Base-by-base conservation (phyloP, 2,329 filamentous ascomycete species). In the Nothophaeocryptopus gaeumannii region DNA sequence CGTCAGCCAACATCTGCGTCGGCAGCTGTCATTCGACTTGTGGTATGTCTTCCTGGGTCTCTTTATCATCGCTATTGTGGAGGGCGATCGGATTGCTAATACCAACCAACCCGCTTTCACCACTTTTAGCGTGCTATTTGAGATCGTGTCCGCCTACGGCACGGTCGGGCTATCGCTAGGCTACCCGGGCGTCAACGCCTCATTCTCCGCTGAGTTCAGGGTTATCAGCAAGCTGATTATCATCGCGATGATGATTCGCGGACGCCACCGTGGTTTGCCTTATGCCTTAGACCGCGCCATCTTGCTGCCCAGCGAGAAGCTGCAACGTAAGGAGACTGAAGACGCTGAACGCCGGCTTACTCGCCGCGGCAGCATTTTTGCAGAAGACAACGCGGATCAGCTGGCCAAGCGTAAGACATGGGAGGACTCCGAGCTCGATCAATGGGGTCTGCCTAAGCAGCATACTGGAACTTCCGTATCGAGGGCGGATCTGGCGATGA, bases 1-100 rank as follows among this genome's bases (percentile, higher is more conserved):
- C 61, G 86, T 99, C 44, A 88, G 89, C 2, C 85, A 88, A 44
- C 93, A 99, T 81, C 79, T 99, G 67, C 87, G 93, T 33, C 84
- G 88, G 39, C 93, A 99, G 70, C 80, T 99, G 32, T 95, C 90
- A 46, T 99, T 99, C 73, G 93, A 99, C 71, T 70, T 99, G 70
- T 99, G 93, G 93, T 99, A 90, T 63, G 86, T 99, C 50, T 96
- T 95, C 65, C 69, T 97, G 15, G 93, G 93, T 1, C 83, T 95
- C 60, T 99, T 99, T 72, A 81, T 97, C 66, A 87, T 99, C 63
- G 80, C 86, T 53, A 96, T 99, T 61, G 84, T 88, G 29, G 95
- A 99, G 72, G 92, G 90, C 3, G 50, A 63, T 7, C 82, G 84
- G 12, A 75, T 99, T 10, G 76, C 87, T 64, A 79, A 79, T 60